Base-by-base conservation (phyloP, 1,284 basidiomycete species). In the Melampsora larici-populina region DNA sequence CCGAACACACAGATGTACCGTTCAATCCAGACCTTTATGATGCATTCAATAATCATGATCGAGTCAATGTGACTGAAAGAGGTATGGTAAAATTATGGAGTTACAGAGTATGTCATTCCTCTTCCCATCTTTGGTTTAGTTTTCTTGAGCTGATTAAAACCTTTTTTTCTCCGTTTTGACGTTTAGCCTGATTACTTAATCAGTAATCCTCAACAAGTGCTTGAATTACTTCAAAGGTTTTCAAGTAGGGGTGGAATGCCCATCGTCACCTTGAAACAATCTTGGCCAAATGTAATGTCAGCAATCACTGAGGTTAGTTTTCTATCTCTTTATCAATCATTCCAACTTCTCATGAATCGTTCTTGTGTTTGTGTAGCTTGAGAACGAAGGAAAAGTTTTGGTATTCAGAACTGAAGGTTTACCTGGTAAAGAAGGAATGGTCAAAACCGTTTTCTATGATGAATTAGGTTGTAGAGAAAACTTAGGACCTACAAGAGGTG, bases 351-450 rank as follows among this genome's bases (percentile, higher is more conserved):
- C 26, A 24, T 48, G 2, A 46, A 65, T 31, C 63, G 13, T 65
- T n/a, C 18, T 33, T 33, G 63, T 18, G 8, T 11, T 18, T 36
- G 18, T 65, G 29, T 43, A 76, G 74, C 74, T 76, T 49, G 74
- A 76, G 48, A 76, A 76, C 33, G 74, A 76, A 68, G 74, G 74
- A 5, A 76, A 76, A 33, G 29, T 76, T n/a, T 62, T 76, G 40
- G 66, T 76, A 5, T 69, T 58, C 29, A 29, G 74, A 18, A 76
- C 74, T 40, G 74, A 76, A 48, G 51, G 65, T 24, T 21, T 62
- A 21, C 64, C 49, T 3, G 74, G 65, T 7, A 76, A 76, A 33
- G 74, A 76, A 49, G 74, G 74, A 9, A 29, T 63, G n/a, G 48
- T 58, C 55, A 76, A 76, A 60, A 69, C 51, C 1, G 66, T 76